These are phyloP conservation scores for Alternaria sp. DNA, from an alignment of 2,329 filamentous ascomycete genomes.

Conservation along the genomic window DNA sequence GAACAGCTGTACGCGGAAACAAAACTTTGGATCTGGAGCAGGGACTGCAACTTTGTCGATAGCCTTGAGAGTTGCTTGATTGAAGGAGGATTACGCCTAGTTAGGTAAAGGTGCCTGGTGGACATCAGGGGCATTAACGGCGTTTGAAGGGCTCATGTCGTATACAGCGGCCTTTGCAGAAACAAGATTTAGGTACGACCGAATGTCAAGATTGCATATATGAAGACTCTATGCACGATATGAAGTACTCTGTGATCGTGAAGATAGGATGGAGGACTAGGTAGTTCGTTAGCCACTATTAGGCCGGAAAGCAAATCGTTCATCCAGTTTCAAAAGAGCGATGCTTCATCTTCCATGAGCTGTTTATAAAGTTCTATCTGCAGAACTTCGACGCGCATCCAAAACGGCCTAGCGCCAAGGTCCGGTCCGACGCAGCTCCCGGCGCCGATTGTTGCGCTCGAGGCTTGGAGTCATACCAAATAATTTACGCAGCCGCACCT, in stretches of 20 bases:
- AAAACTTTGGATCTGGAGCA: conserved; percentile 3
- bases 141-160: conserved; percentile 34
- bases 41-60: conserved; percentile 11
- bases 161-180: conserved; percentile 25
- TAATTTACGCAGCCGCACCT: conserved; percentile 20
- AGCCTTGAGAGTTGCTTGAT: background rate
- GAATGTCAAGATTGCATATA: background rate
- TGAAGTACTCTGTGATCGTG: background rate
- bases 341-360: background rate
- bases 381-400: background rate
- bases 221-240: background rate
- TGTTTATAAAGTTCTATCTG: background rate
- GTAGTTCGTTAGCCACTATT: too few relatives aligned
- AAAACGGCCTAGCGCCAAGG: conserved; percentile 13
- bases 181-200: conserved; percentile 16
- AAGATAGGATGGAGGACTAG: background rate
- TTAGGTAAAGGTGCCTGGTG: background rate
- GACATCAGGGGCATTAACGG: conserved; percentile 33
- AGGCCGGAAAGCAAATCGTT: background rate
- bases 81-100: conserved; percentile 3
- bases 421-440: conserved; percentile 24
- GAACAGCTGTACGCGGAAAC: background rate
- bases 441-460: conserved; percentile 17
- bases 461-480: conserved; percentile 35
- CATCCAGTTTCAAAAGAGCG: background rate